These are phyloP conservation scores for Trichodelitschia bisporula DNA, from an alignment of 495 filamentous ascomycete genomes.

Conservation along the genomic window DNA sequence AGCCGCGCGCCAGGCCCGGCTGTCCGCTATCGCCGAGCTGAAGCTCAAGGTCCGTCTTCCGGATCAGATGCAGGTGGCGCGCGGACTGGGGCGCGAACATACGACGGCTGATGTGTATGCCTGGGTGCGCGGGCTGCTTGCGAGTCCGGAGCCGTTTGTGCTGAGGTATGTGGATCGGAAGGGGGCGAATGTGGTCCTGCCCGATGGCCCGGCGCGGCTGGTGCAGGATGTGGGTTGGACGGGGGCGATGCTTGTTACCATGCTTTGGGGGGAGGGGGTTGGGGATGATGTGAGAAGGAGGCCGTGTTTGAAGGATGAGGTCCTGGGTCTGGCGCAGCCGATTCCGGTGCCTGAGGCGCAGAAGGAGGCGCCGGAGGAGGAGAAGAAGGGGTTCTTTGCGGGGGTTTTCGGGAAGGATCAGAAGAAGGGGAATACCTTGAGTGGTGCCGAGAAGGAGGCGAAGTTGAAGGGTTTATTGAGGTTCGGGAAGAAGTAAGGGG, in stretches of 20 bases:
- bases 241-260: slow-evolving; percentile 46
- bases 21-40: slow-evolving; percentile 39
- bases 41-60: slow-evolving; percentile 69
- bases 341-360: slow-evolving; percentile 28
- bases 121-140: slow-evolving; percentile 31
- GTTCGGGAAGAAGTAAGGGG: slow-evolving; percentile 3
- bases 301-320: slow-evolving; percentile 38
- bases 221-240: slow-evolving; percentile 47
- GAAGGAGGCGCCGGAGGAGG: slow-evolving; percentile 15
- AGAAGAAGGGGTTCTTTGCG: slow-evolving; percentile 12
- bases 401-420: slow-evolving; percentile 5
- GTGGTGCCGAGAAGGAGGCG: slow-evolving; percentile 8
- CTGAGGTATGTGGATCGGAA: slow-evolving; percentile 18
- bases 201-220: slow-evolving; percentile 27
- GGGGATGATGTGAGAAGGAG: slow-evolving; percentile 20
- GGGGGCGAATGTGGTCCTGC: slow-evolving; percentile 8
- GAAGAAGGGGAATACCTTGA: slow-evolving; percentile 1
- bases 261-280: slow-evolving; percentile 44
- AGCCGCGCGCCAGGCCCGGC: slow-evolving; percentile 29
- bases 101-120: slow-evolving; percentile 40
- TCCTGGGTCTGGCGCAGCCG: slow-evolving; percentile 37
- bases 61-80: slow-evolving; percentile 47
- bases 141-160: slow-evolving; percentile 22
- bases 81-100: slow-evolving; percentile 34
- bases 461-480: slow-evolving; percentile 3